phyloP scores from a whole-genome alignment of 306 rosid genomes.

The Betula pendula region DNA sequence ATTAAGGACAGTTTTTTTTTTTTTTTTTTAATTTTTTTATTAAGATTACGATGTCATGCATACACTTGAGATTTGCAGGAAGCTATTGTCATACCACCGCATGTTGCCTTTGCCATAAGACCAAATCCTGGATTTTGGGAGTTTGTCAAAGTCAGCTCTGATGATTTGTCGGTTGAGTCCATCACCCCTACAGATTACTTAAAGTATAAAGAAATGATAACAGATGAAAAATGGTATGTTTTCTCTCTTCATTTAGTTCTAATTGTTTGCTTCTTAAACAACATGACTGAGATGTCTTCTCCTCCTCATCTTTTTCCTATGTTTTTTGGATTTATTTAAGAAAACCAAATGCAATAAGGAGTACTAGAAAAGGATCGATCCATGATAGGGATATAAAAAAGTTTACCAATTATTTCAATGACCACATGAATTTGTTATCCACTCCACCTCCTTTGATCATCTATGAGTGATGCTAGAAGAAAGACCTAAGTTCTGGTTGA shows the following conservation, averaged over 20 bases:
- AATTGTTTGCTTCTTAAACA: neutral
- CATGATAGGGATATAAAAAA: neutral
- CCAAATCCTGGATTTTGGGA: constrained; percentile 89
- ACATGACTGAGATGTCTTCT: too few species aligned
- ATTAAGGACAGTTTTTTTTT: too few species aligned
- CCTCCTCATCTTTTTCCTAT: neutral
- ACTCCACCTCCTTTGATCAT: neutral
- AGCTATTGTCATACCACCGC: constrained; percentile 79
- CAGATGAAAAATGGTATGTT: constrained; percentile 63
- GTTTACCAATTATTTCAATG: neutral
- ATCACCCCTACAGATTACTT: constrained; percentile 62
- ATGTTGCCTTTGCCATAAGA: constrained; percentile 77
- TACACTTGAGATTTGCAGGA: constrained; percentile 51
- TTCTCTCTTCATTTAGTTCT: neutral
- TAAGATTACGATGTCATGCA: neutral
- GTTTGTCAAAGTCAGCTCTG: constrained; percentile 57
- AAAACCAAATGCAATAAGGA: neutral
- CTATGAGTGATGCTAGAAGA: too few species aligned
- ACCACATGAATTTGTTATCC: too few species aligned
- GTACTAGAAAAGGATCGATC: neutral
- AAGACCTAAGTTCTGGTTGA: too few species aligned
- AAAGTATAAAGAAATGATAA: constrained; percentile 62
- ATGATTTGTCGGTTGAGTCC: constrained; percentile 64
- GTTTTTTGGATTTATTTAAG: neutral
- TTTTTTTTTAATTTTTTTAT: too few species aligned